phyloP scores from a whole-genome alignment of 495 filamentous ascomycete species.

The Glonium stellatum region DNA sequence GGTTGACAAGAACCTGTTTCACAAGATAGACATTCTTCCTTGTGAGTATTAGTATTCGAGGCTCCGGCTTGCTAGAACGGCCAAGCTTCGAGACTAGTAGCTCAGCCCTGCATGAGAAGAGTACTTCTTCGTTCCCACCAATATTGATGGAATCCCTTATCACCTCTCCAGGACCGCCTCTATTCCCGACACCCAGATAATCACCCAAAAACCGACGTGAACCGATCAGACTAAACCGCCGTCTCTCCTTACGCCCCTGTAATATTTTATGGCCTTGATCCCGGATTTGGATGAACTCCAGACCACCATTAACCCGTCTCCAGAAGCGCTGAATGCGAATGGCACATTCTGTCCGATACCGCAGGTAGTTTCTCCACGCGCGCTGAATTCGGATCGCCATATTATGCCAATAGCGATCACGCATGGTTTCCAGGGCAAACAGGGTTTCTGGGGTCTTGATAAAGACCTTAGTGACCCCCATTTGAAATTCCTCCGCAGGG shows the following conservation, averaged over 20 bases:
- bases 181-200: constrained; percentile 81
- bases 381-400: constrained; percentile 98
- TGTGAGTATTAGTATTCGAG: constrained; percentile 80
- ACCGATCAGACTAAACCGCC: constrained; percentile 82
- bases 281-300: constrained; percentile 77
- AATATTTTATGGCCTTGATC: constrained; percentile 86
- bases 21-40: constrained; percentile 80
- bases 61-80: constrained; percentile 84
- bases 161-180: constrained; percentile 71
- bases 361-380: constrained; percentile 92
- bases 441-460: constrained; percentile 98
- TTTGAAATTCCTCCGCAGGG: constrained; percentile 89
- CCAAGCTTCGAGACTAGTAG: constrained; percentile 88
- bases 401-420: constrained; percentile 97
- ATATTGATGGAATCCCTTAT: constrained; percentile 66
- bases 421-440: constrained; percentile 95
- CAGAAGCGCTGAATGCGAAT: constrained; percentile 92
- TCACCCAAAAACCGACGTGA: constrained; percentile 91
- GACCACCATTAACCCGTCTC: constrained; percentile 80
- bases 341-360: constrained; percentile 86
- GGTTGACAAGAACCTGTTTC: constrained; percentile 73
- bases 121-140: constrained; percentile 57
- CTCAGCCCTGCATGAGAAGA: constrained; percentile 89
- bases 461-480: constrained; percentile 95
- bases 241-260: constrained; percentile 77